Percentiles rank a stretch among this genome's conserved stretches.
Evolutionary conservation across 1,284 basidiomycete species (phyloP).

Genomic region (Cystobasidium sp.): DNA sequence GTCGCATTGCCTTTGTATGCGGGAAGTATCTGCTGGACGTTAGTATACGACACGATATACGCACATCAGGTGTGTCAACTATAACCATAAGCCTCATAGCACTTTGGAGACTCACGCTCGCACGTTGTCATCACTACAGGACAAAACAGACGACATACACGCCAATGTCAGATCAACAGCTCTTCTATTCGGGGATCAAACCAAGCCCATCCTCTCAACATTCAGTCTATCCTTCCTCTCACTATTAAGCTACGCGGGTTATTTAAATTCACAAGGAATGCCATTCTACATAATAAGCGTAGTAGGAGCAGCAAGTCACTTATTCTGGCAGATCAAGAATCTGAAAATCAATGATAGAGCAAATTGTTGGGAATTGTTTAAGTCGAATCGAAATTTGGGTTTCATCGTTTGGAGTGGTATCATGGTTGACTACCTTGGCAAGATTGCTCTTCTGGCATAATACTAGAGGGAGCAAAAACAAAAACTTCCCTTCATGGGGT

Average conservation of each 20-base stretch:
- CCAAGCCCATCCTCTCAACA: constrained; percentile 74
- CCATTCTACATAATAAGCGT: constrained; percentile 78
- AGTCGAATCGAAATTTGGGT: constrained; percentile 84
- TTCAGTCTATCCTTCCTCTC: constrained; percentile 78
- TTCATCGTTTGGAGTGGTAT: constrained; percentile 87
- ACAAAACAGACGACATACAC: constrained; percentile 86
- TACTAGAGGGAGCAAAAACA: not conserved
- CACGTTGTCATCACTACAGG: constrained; percentile 61
- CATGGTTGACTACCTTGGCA: constrained; percentile 69
- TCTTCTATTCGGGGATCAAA: constrained; percentile 78
- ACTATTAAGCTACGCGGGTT: constrained; percentile 76
- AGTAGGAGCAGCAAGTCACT: constrained; percentile 73
- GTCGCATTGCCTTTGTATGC: constrained; percentile 87
- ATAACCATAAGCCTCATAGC: constrained; percentile 7
- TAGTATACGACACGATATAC: constrained; percentile 97
- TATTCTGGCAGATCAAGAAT: constrained; percentile 75
- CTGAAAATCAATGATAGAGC: constrained; percentile 59
- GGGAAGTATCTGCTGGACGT: constrained; percentile 87
- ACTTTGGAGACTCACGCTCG: not conserved
- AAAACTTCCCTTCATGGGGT: not conserved
- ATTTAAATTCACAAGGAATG: constrained; percentile 73
- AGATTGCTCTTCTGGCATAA: not conserved
- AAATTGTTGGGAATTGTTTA: constrained; percentile 90
- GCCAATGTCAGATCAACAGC: constrained; percentile 94
- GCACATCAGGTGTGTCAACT: constrained; percentile 78